Conservation (phyloP, 1,284 basidiomycete species). For the Athelia sp. region DNA sequence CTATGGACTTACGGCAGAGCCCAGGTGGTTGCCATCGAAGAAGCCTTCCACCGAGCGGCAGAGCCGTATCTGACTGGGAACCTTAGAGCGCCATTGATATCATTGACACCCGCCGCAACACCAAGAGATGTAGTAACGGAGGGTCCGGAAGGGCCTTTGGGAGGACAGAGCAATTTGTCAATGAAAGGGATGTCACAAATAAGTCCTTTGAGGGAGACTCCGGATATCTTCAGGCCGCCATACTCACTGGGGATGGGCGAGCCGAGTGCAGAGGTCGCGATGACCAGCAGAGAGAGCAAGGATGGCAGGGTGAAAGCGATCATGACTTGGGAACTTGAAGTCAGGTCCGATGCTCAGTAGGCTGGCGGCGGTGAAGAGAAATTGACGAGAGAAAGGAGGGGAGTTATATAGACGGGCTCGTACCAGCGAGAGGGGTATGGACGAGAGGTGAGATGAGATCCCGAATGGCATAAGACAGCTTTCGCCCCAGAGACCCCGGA, state of each 20-base stretch:
- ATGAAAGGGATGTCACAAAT: conserved; percentile 42
- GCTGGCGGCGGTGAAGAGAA: too few relatives aligned
- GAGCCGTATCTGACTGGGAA: conserved; percentile 64
- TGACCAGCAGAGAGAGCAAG: too few relatives aligned
- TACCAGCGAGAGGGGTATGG: too few relatives aligned
- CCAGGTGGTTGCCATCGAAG: conserved; percentile 51
- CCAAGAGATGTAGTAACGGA: conserved; percentile 47
- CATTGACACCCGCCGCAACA: conserved; percentile 45
- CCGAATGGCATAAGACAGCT: too few relatives aligned
- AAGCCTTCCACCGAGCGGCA: conserved; percentile 55
- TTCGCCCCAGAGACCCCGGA: too few relatives aligned
- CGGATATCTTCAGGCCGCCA: neutral
- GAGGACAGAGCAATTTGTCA: conserved; percentile 35
- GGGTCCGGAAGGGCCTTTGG: conserved; percentile 20
- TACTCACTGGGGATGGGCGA: neutral
- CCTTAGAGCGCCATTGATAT: conserved; percentile 42
- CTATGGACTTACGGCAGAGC: conserved; percentile 50
- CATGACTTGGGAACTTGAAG: too few relatives aligned
- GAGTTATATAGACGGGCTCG: too few relatives aligned
- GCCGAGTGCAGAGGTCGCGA: too few relatives aligned
- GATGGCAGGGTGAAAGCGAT: too few relatives aligned
- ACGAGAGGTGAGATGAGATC: too few relatives aligned
- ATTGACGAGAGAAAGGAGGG: too few relatives aligned
- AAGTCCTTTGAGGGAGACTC: conserved; percentile 20
- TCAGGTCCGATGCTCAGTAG: too few relatives aligned